Evolutionary conservation across 257 asterid species (phyloP), one percentile per base, ranked within the genome.

Genomic region (Dorcoceras hygrometricum): DNA sequence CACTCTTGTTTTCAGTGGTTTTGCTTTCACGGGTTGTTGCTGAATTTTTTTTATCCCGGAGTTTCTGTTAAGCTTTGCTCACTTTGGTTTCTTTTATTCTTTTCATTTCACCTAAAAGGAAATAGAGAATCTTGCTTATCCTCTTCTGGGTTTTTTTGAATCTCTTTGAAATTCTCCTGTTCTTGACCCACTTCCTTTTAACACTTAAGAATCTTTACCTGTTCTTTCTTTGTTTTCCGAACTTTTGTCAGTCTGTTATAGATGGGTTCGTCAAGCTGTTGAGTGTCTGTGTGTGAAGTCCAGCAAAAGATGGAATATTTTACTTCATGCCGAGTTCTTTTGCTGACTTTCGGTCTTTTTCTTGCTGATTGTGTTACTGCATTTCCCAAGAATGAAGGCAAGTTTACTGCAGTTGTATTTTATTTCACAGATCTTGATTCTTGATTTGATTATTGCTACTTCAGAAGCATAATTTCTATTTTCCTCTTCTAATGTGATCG

Each of bases 381-480:
- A 63, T 82, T 90, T 76, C 86, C 95, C 4, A 32, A 59, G 50
- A 70, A 73, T 69, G 97, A 94, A 86, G 92, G 99, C 81, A 72
- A 63, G 72, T 23, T 51, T 10, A 66, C 51, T 27, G 0, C 9
- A n/a, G 58, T 68, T 69, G 10, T 29, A 2, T 23, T 28, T 62
- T 62, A 25, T 66, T 74, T 46, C 69, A 32, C 57, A 80, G 84
- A 88, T 91, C 91, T 87, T 80, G 85, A 66, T 46, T 73, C 65
- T 79, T 79, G 79, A 70, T 66, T 64, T 36, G 22, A 12, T 51
- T 46, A 16, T 54, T 71, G 19, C 66, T 61, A 19, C 59, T 43
- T 28, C 29, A 34, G 19, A 62, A 32, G 31, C 53, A 7, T 46
- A 8, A 14, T 19, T 6, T 56, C n/a, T n/a, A n/a, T n/a, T 23